phyloP scores from a whole-genome alignment of 768 basidiomycete species.

The Leccinum truebloodii region DNA sequence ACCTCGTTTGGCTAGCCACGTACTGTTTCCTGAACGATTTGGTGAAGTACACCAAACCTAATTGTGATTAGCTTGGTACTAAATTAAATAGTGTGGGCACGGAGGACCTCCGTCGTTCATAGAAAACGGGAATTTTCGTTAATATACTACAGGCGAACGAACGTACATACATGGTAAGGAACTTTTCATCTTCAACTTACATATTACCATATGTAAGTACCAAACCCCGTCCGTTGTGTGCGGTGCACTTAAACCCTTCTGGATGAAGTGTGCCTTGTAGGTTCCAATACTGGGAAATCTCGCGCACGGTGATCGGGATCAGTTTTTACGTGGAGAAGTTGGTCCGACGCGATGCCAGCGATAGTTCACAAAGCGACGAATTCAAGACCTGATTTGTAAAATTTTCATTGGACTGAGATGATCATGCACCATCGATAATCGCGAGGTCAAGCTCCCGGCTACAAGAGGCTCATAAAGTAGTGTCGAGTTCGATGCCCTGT shows the following conservation, averaged over 20 bases:
- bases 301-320: constrained; percentile 15
- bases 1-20: constrained; percentile 7
- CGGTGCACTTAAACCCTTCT: constrained; percentile 18
- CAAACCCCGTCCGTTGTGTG: constrained; percentile 12
- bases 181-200: constrained; percentile 1
- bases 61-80: constrained; percentile 1
- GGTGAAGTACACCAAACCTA: background rate
- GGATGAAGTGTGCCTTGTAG: constrained; percentile 14
- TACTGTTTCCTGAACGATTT: background rate
- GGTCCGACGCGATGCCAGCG: constrained; percentile 10
- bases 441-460: constrained; percentile 20
- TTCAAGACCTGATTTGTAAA: constrained; percentile 6
- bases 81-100: background rate
- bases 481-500: constrained; percentile 9
- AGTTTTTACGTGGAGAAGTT: constrained; percentile 28
- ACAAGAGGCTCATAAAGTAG: background rate
- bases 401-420: constrained; percentile 14
- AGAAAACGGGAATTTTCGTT: background rate
- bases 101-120: background rate
- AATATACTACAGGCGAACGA: constrained; percentile 4
- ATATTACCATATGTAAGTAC: background rate
- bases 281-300: constrained; percentile 15
- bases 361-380: background rate
- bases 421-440: constrained; percentile 21
- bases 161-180: constrained; percentile 14